Conservation (phyloP, 2,329 filamentous ascomycete genomes). For the Diaporthe caulivora region DNA sequence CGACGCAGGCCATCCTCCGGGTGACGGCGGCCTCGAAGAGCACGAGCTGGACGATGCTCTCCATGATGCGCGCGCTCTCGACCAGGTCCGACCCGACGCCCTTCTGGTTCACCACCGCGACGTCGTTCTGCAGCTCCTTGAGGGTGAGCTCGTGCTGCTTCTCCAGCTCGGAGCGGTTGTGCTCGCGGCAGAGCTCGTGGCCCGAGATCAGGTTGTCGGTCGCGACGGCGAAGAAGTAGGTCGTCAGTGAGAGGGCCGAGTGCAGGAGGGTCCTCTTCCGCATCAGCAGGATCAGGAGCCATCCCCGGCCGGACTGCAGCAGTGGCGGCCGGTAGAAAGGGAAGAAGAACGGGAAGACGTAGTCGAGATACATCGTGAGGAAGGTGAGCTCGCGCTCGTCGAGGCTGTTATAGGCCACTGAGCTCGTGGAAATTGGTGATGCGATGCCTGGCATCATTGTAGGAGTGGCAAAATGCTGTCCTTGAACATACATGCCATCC, state of each 20-base stretch:
- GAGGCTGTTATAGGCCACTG: slow-evolving; percentile 2
- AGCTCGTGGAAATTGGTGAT: not conserved
- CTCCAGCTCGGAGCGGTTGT: slow-evolving; percentile 44
- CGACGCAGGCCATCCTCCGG: slow-evolving; percentile 44
- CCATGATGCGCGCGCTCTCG: slow-evolving; percentile 50
- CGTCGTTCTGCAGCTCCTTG: slow-evolving; percentile 29
- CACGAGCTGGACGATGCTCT: slow-evolving; percentile 56
- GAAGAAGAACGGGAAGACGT: slow-evolving; percentile 45
- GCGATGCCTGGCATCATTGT: not conserved
- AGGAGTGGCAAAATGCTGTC: not conserved
- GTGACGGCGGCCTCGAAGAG: slow-evolving; percentile 53
- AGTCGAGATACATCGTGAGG: slow-evolving; percentile 45
- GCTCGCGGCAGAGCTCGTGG: slow-evolving; percentile 25
- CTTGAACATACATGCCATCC: slow-evolving; percentile 12
- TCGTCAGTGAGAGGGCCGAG: slow-evolving; percentile 42
- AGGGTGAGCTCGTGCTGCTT: slow-evolving; percentile 47
- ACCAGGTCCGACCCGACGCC: slow-evolving; percentile 43
- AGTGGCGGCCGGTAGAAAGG: slow-evolving; percentile 44
- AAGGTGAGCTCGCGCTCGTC: slow-evolving; percentile 33
- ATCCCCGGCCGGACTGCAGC: slow-evolving; percentile 40
- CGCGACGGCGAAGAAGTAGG: slow-evolving; percentile 43
- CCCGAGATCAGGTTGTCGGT: slow-evolving; percentile 13
- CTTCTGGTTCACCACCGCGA: slow-evolving; percentile 44
- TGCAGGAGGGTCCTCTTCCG: slow-evolving; percentile 43
- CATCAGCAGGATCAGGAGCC: slow-evolving; percentile 41